Conservation (phyloP, 2,329 filamentous ascomycete genomes). For the Blastomyces gilchristii region DNA sequence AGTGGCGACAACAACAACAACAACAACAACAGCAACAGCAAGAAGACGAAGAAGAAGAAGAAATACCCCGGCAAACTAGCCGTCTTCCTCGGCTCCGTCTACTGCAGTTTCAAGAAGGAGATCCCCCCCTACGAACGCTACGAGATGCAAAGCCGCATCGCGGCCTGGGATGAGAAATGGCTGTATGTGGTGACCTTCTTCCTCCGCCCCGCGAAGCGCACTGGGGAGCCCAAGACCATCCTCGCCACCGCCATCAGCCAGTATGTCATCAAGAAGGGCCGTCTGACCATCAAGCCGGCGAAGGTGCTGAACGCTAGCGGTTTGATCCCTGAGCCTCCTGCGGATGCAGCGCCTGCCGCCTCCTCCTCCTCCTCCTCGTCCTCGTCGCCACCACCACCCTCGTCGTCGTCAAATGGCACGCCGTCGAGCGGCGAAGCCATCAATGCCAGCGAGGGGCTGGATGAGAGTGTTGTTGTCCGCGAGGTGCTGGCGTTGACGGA, state of each 20-base stretch:
- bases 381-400: no score
- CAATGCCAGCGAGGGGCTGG: conserved; percentile 22
- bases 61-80: conserved; percentile 41
- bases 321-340: conserved; percentile 63
- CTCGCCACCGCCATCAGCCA: conserved; percentile 65
- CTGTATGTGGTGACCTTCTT: conserved; percentile 67
- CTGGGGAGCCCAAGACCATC: conserved; percentile 51
- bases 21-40: no score
- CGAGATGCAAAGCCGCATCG: conserved; percentile 62
- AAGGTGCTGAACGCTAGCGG: conserved; percentile 60
- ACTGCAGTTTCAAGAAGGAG: conserved; percentile 63
- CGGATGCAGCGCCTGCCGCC: conserved; percentile 32
- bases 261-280: conserved; percentile 72
- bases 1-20: no score
- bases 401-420: conserved; percentile 19
- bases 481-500: conserved; percentile 29
- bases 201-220: conserved; percentile 42
- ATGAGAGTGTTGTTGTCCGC: conserved; percentile 28
- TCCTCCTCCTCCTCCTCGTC: no score
- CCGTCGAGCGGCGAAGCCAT: conserved; percentile 24
- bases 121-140: conserved; percentile 59
- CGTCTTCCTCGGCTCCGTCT: conserved; percentile 62
- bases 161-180: conserved; percentile 75
- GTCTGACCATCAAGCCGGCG: conserved; percentile 76
- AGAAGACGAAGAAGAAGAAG: conserved; percentile 38